phyloP scores from a whole-genome alignment of 75 land plant genomes.

The Sequoia sempervirens region DNA sequence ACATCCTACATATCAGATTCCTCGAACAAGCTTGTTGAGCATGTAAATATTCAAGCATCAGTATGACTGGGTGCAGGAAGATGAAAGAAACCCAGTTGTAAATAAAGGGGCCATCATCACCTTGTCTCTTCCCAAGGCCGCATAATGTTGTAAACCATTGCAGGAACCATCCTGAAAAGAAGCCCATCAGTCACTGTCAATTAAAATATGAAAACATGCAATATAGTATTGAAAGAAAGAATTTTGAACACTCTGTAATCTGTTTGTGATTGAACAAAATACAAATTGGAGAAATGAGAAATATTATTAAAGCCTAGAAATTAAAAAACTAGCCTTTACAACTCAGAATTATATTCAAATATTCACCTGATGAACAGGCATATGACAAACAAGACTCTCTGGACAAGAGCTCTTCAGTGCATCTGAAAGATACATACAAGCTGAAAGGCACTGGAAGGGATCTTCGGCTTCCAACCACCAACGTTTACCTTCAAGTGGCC shows the following conservation, averaged over 20 bases:
- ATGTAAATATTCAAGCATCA: neutral
- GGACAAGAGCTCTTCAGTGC: conserved; percentile 68
- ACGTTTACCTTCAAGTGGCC: conserved; percentile 65
- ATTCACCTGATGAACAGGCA: conserved; percentile 92
- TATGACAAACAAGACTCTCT: conserved; percentile 58
- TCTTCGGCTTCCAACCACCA: conserved; percentile 98
- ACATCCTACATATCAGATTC: neutral
- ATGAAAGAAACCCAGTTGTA: neutral
- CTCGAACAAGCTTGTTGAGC: neutral
- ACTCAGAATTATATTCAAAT: conserved; percentile 13
- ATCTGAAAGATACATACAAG: conserved; percentile 69
- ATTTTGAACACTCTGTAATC: neutral
- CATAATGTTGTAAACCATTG: conserved; percentile 96
- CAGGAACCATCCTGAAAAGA: conserved; percentile 87
- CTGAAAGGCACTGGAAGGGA: conserved; percentile 91
- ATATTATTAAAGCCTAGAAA: neutral
- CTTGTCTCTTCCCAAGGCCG: conserved; percentile 91
- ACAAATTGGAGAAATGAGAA: neutral
- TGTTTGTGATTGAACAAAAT: neutral
- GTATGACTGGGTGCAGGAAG: neutral
- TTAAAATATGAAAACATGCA: neutral
- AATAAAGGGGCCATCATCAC: conserved; percentile 13
- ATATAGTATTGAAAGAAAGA: neutral
- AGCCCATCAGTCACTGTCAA: neutral
- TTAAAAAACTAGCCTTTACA: neutral